phyloP scores from a whole-genome alignment of 495 filamentous ascomycete species.

The Jackrogersella minutella region DNA sequence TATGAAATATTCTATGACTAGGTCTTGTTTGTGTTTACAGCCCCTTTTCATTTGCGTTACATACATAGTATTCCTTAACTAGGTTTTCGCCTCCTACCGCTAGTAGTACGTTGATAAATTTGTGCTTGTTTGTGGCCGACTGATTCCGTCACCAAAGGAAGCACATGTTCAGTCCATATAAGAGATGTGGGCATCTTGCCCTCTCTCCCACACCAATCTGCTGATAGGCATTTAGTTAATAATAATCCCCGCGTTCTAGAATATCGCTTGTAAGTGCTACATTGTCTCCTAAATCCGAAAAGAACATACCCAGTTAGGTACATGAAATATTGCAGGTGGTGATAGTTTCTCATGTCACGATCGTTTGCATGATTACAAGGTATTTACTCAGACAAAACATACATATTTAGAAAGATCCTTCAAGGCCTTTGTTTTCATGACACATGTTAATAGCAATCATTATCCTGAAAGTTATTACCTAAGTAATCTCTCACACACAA shows the following conservation, averaged over 20 bases:
- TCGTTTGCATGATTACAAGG: constrained; percentile 2
- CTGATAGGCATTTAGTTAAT: neutral
- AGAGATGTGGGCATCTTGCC: constrained; percentile 14
- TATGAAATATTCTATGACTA: neutral
- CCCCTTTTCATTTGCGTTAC: neutral
- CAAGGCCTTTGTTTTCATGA: neutral
- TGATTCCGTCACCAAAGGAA: constrained; percentile 18
- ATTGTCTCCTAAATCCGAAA: constrained; percentile 40
- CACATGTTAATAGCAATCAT: neutral
- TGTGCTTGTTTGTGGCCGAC: constrained; percentile 4
- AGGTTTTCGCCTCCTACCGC: neutral
- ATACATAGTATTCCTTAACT: neutral
- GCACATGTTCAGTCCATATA: neutral
- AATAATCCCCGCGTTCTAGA: constrained; percentile 25
- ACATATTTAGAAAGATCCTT: neutral
- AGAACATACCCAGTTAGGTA: neutral
- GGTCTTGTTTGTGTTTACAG: neutral
- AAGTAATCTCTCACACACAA: too few relatives aligned
- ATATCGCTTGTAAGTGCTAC: constrained; percentile 10
- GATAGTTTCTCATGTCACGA: neutral
- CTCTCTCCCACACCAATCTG: constrained; percentile 17
- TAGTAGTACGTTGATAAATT: neutral
- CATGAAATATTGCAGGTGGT: too few relatives aligned
- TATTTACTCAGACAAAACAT: neutral
- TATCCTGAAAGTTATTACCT: neutral